Evolutionary conservation across 129 eudicot species (phyloP), one percentile per base, ranked within the genome.

Genomic region (Tagetes patula): DNA sequence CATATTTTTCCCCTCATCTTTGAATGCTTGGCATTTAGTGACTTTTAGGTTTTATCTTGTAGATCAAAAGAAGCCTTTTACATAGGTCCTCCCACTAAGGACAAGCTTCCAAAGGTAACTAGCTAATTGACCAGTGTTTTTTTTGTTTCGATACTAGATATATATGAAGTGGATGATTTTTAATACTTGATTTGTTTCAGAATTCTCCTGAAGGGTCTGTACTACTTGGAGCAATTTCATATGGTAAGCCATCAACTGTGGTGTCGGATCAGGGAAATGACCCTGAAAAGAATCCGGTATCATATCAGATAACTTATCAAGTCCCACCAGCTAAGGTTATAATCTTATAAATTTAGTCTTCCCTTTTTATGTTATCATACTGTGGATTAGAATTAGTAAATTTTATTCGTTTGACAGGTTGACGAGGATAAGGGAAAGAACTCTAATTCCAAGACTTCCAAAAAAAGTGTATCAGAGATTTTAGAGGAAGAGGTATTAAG

Each of bases 91-190:
- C 99, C 97, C 42, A 34, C 87, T 36, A 91, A 84, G 82, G 98
- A 94, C 82, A 85, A 85, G 80, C 86, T 91, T 42, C 97, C 99
- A n/a, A 95, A 95, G 99, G 99, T 95, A 88, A 97, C 97, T 90
- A 74, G 80, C 58, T 52, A 32, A 20, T 77, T 75, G 38, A 32
- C 63, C 9, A 0, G 30, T 50, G 50, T 33, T 13, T 60, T 43
- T 43, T 13, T 2, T 33, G 72, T n/a, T 66, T 43, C 27, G 0
- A 76, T 61, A 71, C 43, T 48, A n/a, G 38, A 39, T 14, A 34
- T 39, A 10, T 30, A 45, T 60, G n/a, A 40, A 67, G 10, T 20
- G 38, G 33, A 52, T 63, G 60, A 33, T 77, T 82, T 42, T 62
- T 49, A 34, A 5, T 68, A 52, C 68, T 60, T 79, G 41, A 52